Evolutionary conservation across 768 basidiomycete species (phyloP), one percentile per base, ranked within the genome.

Genomic region (Phlebiopsis gigantea): DNA sequence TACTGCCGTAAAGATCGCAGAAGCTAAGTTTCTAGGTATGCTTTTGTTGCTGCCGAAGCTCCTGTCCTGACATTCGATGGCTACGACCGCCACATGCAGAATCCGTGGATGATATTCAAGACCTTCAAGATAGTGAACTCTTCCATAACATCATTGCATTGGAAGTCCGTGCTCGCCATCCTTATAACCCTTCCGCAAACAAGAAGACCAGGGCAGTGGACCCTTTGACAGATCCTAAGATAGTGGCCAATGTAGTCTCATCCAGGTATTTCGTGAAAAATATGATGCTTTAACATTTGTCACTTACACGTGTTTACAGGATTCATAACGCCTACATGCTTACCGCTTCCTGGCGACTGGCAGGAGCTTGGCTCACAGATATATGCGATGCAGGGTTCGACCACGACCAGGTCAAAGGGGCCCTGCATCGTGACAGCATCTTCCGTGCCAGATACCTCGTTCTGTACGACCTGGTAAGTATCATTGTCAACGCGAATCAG

Each of bases 301-400:
- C 41, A 39, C 60, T 39, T 17, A 39, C 34, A 9, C 12, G 12
- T 39, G 17, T 9, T 10, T 24, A 42, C 62, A 93, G 90, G 69
- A 77, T 93, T 53, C 90, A 93, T 69, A 93, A 93, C 66, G 69
- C 82, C 7, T 91, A 90, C 68, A 81, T 88, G 79, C 75, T 92
- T 30, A 87, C 90, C n/a, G 83, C 88, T 15, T 86, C 82, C 1
- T 93, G 91, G 91, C 88, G 79, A 61, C 72, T 92, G 47, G 82
- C 88, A n/a, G 68, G 77, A 3, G 76, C 84, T 56, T 74, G 75
- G 29, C 72, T 93, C 53, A 75, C 75, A 51, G 74, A 79, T 25
- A 72, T 92, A 46, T 72, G 76, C n/a, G 70, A 77, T 17, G 71
- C 74, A 12, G 19, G 30, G 8, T 85, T 84, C 29, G 69, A 75